phyloP scores from a whole-genome alignment of 2,329 filamentous ascomycete species.

The Exophiala sideris region DNA sequence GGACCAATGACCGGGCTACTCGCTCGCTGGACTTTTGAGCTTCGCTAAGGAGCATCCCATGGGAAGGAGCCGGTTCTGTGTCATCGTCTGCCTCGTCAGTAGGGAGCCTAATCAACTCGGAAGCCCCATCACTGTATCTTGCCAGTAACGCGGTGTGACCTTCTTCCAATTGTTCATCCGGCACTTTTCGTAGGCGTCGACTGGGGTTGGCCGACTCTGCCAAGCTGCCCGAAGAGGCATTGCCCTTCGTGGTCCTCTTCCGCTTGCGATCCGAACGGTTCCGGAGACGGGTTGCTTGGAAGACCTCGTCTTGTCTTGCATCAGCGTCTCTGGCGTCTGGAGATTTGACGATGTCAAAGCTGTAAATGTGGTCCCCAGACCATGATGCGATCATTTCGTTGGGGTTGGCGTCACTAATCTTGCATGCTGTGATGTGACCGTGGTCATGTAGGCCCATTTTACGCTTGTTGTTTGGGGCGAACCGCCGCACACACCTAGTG shows the following conservation, averaged over 20 bases:
- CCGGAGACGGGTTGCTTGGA: constrained; percentile 34
- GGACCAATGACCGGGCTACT: constrained; percentile 54
- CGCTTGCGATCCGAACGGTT: constrained; percentile 51
- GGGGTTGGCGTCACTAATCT: constrained; percentile 66
- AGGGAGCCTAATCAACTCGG: constrained; percentile 55
- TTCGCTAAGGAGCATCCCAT: constrained; percentile 49
- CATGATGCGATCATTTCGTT: constrained; percentile 67
- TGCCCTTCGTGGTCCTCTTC: constrained; percentile 50
- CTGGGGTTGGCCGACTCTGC: constrained; percentile 42
- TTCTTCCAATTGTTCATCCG: constrained; percentile 37
- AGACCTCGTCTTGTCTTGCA: constrained; percentile 28
- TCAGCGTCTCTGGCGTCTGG: constrained; percentile 51
- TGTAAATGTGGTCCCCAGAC: constrained; percentile 65
- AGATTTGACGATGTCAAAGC: constrained; percentile 61
- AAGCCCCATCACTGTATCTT: constrained; percentile 59
- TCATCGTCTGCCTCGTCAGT: neutral
- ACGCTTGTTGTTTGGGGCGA: constrained; percentile 60
- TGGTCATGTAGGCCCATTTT: constrained; percentile 53
- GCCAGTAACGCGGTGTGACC: constrained; percentile 53
- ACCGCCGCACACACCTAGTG: constrained; percentile 63
- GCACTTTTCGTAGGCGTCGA: constrained; percentile 49
- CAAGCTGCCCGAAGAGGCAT: constrained; percentile 40
- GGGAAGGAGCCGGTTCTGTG: constrained; percentile 32
- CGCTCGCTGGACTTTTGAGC: constrained; percentile 53
- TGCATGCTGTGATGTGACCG: constrained; percentile 67